These are phyloP conservation scores for Zanthoxylum bungeanum DNA, from an alignment of 345 rosid species.

Conservation along the genomic window DNA sequence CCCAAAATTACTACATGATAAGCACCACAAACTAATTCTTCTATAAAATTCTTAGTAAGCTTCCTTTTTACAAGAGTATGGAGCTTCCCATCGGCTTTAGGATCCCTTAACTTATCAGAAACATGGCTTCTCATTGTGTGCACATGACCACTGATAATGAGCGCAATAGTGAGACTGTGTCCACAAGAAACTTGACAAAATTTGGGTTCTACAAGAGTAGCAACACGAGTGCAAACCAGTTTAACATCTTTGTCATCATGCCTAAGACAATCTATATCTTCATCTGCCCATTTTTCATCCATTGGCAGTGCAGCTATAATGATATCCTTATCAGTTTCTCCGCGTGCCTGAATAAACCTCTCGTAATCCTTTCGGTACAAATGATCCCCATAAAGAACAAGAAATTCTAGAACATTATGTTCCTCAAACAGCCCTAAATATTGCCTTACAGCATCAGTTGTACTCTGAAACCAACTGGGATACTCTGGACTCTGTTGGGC, in stretches of 20 bases:
- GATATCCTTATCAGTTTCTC: slow-evolving; percentile 93
- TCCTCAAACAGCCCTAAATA: slow-evolving; percentile 95
- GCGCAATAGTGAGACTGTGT: slow-evolving; percentile 71
- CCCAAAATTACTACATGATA: too few species aligned
- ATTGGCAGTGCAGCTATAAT: slow-evolving; percentile 98
- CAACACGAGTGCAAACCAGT: slow-evolving; percentile 73
- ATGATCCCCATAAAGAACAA: slow-evolving; percentile 96
- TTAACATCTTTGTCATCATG: too few species aligned
- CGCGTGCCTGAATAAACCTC: slow-evolving; percentile 90
- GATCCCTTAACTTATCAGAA: slow-evolving; percentile 71
- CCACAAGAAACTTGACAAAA: slow-evolving; percentile 82
- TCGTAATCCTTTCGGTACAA: slow-evolving; percentile 96
- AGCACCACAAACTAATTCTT: too few species aligned
- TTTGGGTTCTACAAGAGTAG: slow-evolving; percentile 67
- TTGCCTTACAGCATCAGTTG: slow-evolving; percentile 97
- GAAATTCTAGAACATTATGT: slow-evolving; percentile 85
- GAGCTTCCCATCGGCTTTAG: slow-evolving; percentile 62
- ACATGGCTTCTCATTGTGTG: slow-evolving; percentile 78
- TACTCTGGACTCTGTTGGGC: slow-evolving; percentile 98
- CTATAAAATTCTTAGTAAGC: slow-evolving; percentile 56
- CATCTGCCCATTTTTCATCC: too few species aligned
- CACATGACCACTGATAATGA: slow-evolving; percentile 60
- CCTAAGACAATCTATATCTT: too few species aligned
- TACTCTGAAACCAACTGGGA: slow-evolving; percentile 98
- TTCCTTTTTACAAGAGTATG: slow-evolving; percentile 63